Base-by-base conservation (phyloP, 1,139 yeast genomes). In the Kodamaea sp. region DNA sequence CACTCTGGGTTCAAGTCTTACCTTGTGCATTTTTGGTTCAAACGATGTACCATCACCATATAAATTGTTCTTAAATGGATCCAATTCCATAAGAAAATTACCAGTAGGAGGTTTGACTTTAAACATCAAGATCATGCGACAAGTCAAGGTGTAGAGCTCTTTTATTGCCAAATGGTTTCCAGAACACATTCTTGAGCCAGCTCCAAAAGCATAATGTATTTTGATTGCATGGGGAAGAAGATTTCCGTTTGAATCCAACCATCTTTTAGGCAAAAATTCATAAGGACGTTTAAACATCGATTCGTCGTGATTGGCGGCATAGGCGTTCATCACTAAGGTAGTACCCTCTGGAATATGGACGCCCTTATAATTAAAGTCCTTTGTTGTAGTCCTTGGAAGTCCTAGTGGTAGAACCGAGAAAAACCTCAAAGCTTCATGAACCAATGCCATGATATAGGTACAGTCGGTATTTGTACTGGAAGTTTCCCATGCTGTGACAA, bases 331-430 rank as follows among this genome's bases (percentile, higher is more conserved):
- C 28, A 81, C 62, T 30, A 83, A 47, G 0, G 70, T 65, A 0
- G 89, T 78, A 1, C 76, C 74, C 6, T 57, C 45, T 0, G 90
- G 90, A 8, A 83, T 75, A 1, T 57, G 39, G 0, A 62, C 44
- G 0, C 58, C 55, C 6, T 57, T 53, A 45, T 67, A 73, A 1
- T 43, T 24, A 8, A 83, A 70, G 14, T 64, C 66, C 31, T 64
- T 70, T 4, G 85, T 74, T 1, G 84, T 75, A 18, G 64, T 62
- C 37, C 92, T 60, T 0, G 94, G 90, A 22, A 84, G 61, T 15
- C 83, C 66, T 42, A 83, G 61, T 0, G 92, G 92, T 39, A 83
- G 63, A 2, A 82, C 88, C 0, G 87, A 73, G 42, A 79, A 80
- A 44, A 59, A 69, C 15, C 94, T 59, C 31, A 83, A 57, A 0